Evolutionary conservation across 306 rosid species (phyloP).

Genomic region (Lathyrus sativus): DNA sequence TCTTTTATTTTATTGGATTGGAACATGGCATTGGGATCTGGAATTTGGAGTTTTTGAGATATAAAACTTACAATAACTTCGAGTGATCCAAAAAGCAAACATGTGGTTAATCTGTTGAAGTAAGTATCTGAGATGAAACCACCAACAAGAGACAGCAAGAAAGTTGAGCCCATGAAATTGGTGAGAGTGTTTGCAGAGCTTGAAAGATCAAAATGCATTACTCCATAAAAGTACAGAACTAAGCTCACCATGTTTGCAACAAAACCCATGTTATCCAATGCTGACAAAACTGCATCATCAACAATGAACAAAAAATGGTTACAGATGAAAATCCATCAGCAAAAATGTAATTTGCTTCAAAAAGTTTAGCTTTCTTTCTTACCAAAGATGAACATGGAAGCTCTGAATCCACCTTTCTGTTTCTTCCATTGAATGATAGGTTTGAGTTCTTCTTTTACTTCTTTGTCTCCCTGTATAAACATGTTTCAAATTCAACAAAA

Average conservation of each 20-base stretch:
- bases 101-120: constrained; percentile 63
- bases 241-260: constrained; percentile 83
- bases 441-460: constrained; percentile 46
- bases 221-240: constrained; percentile 61
- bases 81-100: constrained; percentile 67
- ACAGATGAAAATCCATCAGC: not conserved
- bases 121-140: constrained; percentile 84
- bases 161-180: constrained; percentile 77
- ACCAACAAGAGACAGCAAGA: constrained; percentile 78
- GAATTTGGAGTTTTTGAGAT: constrained; percentile 2
- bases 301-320: not conserved
- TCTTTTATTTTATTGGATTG: not conserved
- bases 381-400: constrained; percentile 74
- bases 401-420: constrained; percentile 70
- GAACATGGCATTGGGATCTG: constrained; percentile 40
- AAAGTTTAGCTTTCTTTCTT: not conserved
- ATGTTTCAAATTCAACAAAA: constrained; percentile 30
- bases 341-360: not conserved
- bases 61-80: constrained; percentile 59
- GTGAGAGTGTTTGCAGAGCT: constrained; percentile 80
- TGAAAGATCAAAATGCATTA: constrained; percentile 67
- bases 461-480: constrained; percentile 42
- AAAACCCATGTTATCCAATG: constrained; percentile 83
- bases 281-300: constrained; percentile 48
- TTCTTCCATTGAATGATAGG: constrained; percentile 39